Evolutionary conservation across 2,329 filamentous ascomycete species (phyloP).

Genomic region (Penicillium sp.): DNA sequence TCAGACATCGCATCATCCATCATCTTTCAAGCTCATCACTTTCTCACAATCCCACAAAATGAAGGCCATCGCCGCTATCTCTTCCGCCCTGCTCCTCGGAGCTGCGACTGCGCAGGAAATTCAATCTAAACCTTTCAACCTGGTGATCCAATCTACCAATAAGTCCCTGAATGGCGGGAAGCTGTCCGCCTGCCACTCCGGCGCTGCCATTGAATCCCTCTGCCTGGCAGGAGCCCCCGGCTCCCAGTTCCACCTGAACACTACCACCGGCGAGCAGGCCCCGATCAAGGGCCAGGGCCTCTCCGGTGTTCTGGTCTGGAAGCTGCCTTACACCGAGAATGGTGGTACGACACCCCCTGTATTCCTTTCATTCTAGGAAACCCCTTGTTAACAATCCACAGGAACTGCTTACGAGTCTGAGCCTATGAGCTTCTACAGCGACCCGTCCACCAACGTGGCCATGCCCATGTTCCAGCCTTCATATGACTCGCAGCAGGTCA

Average conservation of each 20-base stretch:
- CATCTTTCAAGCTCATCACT: neutral
- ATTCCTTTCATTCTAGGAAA: neutral
- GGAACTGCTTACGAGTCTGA: slow-evolving; percentile 31
- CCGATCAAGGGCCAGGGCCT: slow-evolving; percentile 8
- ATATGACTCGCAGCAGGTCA: slow-evolving; percentile 27
- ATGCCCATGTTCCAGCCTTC: slow-evolving; percentile 42
- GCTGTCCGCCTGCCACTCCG: slow-evolving; percentile 48
- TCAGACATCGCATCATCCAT: neutral
- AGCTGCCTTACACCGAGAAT: slow-evolving; percentile 1
- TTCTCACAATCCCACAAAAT: neutral
- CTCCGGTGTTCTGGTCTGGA: slow-evolving; percentile 11
- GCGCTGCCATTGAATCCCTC: slow-evolving; percentile 50
- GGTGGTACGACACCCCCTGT: neutral
- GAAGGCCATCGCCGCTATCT: slow-evolving; percentile 10
- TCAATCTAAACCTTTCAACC: slow-evolving; percentile 46
- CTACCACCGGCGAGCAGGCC: slow-evolving; percentile 25
- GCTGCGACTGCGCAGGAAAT: slow-evolving; percentile 22
- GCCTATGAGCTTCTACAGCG: slow-evolving; percentile 36
- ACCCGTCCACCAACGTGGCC: slow-evolving; percentile 43
- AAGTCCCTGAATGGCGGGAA: slow-evolving; percentile 37
- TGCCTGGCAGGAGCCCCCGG: slow-evolving; percentile 34
- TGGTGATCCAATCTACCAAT: slow-evolving; percentile 42
- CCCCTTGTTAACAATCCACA: neutral
- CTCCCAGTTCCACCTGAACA: slow-evolving; percentile 32
- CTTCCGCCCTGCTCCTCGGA: slow-evolving; percentile 9